These are phyloP conservation scores for Suzukiozyma palmioleophila DNA, from an alignment of 1,139 yeast genomes.

Conservation along the genomic window DNA sequence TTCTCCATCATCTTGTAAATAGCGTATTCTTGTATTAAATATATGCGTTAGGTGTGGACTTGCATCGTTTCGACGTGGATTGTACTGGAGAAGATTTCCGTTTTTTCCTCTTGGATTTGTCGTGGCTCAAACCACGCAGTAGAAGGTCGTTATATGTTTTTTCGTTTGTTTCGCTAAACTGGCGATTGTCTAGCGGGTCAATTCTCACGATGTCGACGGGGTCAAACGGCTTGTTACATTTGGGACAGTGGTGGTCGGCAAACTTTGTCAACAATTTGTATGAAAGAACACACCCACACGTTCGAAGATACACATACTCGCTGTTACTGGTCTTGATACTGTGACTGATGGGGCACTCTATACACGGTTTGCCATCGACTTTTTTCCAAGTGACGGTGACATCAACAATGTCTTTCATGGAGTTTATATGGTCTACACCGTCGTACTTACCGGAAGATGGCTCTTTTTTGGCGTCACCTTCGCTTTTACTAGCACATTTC, in stretches of 20 bases:
- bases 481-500: slow-evolving; percentile 15
- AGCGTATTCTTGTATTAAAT: not conserved
- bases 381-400: slow-evolving; percentile 23
- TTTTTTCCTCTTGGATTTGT: slow-evolving; percentile 20
- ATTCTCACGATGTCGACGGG: slow-evolving; percentile 30
- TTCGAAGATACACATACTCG: slow-evolving; percentile 25
- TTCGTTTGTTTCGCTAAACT: slow-evolving; percentile 29
- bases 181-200: slow-evolving; percentile 18
- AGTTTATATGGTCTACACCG: slow-evolving; percentile 38
- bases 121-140: slow-evolving; percentile 37
- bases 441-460: slow-evolving; percentile 5
- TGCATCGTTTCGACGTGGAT: not conserved
- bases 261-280: slow-evolving; percentile 19
- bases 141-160: slow-evolving; percentile 31
- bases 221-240: slow-evolving; percentile 23
- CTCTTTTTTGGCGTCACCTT: slow-evolving; percentile 14
- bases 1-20: slow-evolving; percentile 3
- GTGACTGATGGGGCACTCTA: slow-evolving; percentile 51
- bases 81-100: slow-evolving; percentile 1
- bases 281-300: slow-evolving; percentile 41
- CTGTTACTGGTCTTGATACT: slow-evolving; percentile 20
- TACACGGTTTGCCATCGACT: slow-evolving; percentile 15
- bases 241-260: slow-evolving; percentile 25
- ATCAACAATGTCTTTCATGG: slow-evolving; percentile 27
- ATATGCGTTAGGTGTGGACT: not conserved